Evolutionary conservation across 2,329 filamentous ascomycete species (phyloP), one percentile per base, ranked within the genome.

Genomic region (Epichloe typhina): DNA sequence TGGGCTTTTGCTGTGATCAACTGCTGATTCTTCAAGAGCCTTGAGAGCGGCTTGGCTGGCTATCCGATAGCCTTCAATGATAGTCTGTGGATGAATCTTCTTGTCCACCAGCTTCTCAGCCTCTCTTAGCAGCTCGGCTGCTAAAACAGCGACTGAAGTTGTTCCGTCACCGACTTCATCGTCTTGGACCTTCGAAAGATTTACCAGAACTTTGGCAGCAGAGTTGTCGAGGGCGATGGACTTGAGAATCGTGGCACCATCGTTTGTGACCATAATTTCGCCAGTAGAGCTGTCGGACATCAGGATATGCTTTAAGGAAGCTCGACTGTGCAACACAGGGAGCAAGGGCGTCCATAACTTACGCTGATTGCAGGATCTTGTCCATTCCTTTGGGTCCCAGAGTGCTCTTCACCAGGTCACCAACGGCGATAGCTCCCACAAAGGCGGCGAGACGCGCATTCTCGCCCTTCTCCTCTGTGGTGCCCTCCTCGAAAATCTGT

Each of bases 41-140:
- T 83, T 77, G 48, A 98, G 77, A 33, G 93, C 90, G 49, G 93
- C 91, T 49, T 81, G 77, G 68, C 88, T 95, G 49, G 93, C 93
- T 86, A 98, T 95, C 73, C 93, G 82, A 77, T 95, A 98, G 49
- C 93, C 93, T 65, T 98, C 93, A 64, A 98, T 98, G 69, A 98
- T 98, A 49, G 93, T 97, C 77, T 98, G 93, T 48, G 93, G 93
- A 70, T 98, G 93, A 62, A 98, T 96, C 74, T 97, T 97, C 75
- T 91, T 89, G 73, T 94, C 87, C 59, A 98, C 88, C 47, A 98
- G 80, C 74, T 95, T 91, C 75, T 98, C 93, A 46, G 93, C 93
- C 71, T 98, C 93, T 56, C 93, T 84, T 57, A 98, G 77, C 53
- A 98, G 79, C 74, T 98, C 93, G 53, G 93, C 93, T 39, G 93